A percentile compares a stretch with the other conserved stretches of the same genome.
Conservation (phyloP, 345 rosid species). For the Camelina neglecta region DNA sequence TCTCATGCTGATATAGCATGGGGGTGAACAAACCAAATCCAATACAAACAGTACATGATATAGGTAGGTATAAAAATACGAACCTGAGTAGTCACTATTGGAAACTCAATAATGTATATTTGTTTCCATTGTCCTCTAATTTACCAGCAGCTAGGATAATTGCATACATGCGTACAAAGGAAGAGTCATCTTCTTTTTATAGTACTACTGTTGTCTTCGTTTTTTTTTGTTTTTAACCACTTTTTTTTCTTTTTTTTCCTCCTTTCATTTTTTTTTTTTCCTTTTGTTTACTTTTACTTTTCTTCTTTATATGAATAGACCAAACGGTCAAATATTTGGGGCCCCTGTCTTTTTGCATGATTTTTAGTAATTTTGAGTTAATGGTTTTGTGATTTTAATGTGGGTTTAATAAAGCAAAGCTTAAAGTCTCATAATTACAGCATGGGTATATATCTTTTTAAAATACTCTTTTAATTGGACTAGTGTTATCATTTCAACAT, state of each 20-base stretch:
- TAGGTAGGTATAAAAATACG: background rate
- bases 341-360: slow-evolving; percentile 41
- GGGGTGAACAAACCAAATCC: no score
- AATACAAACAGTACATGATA: no score
- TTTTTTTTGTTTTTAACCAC: slow-evolving; percentile 21
- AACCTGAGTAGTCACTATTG: slow-evolving; percentile 30
- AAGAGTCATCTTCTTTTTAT: slow-evolving; percentile 45
- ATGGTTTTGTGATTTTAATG: slow-evolving; percentile 33
- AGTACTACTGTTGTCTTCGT: slow-evolving; percentile 20
- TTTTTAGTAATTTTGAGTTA: slow-evolving; percentile 28
- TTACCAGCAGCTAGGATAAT: slow-evolving; percentile 41
- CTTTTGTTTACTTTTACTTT: slow-evolving; percentile 41
- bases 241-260: slow-evolving; percentile 26
- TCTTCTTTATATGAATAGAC: slow-evolving; percentile 46
- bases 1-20: no score
- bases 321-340: slow-evolving; percentile 48
- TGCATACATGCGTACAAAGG: slow-evolving; percentile 49
- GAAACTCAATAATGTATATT: slow-evolving; percentile 26
- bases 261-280: background rate
- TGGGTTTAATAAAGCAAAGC: slow-evolving; percentile 37
- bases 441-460: slow-evolving; percentile 33
- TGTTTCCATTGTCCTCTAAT: slow-evolving; percentile 30
- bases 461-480: slow-evolving; percentile 9
- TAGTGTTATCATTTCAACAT: slow-evolving; percentile 39
- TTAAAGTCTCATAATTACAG: slow-evolving; percentile 49